Evolutionary conservation across 352 stramenopile species (phyloP), one percentile per base, ranked within the genome.

Genomic region (Pythium chondricola): DNA sequence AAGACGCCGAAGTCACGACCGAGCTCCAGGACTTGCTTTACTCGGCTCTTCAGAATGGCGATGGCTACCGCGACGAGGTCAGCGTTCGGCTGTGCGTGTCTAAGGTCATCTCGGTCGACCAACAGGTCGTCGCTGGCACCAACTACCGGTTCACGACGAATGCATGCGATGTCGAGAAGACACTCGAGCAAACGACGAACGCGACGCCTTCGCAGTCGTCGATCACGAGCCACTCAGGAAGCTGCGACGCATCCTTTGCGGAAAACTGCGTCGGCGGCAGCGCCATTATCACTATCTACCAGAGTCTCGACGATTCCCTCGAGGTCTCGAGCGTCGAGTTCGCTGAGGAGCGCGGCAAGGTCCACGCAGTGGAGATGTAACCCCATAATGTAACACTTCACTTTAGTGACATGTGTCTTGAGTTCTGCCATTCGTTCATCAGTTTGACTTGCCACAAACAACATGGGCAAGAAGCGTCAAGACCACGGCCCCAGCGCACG

Each of bases 391-490:
- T 40, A 6, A 24, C 41, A 14, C 36, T 37, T 46, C 47, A 18
- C 20, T 39, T 46, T 24, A 47, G 29, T 54, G 47, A 33, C 47
- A 40, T 16, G 13, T 21, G 22, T 45, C 13, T 8, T 40, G 17
- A 27, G 26, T 21, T 32, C 25, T 47, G n/a, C 45, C 47, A 55
- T 35, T 48, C 48, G 22, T 33, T 36, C 35, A 39, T 17, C 36
- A 36, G 11, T 16, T 43, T 11, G 21, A 33, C 4, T 17, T 21
- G 8, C n/a, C n/a, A n/a, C n/a, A n/a, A 49, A 41, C 40, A 48
- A 26, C 43, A 70, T 70, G 61, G 61, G 61, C 39, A 70, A 70
- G 57, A 70, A 70, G 48, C 52, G 50, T 26, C 31, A 50, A 52
- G 47, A 63, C 48, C 29, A 33, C 16, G 56, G 61, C 18, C 35